Percentiles rank a stretch among this genome's conserved stretches.
phyloP scores from a whole-genome alignment of 2,329 filamentous ascomycete species.

The Colletotrichum somersetense region DNA sequence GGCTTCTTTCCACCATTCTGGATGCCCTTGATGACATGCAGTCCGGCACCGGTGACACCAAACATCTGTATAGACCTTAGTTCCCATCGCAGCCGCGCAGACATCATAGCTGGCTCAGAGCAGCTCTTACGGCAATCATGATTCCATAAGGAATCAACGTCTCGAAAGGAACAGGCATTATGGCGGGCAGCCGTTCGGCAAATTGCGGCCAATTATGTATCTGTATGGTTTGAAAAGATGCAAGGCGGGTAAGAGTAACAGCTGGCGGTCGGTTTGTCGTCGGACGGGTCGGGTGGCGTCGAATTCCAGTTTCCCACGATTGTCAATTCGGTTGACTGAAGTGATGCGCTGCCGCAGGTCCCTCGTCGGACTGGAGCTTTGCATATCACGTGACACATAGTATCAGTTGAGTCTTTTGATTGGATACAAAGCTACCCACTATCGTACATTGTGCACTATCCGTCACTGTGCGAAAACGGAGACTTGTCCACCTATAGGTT shows the following conservation, averaged over 20 bases:
- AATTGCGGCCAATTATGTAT: slow-evolving; percentile 40
- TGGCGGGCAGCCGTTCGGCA: slow-evolving; percentile 45
- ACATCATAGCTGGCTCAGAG: slow-evolving; percentile 45
- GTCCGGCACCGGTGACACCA: slow-evolving; percentile 68
- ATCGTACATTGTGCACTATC: not conserved
- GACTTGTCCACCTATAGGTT: not conserved
- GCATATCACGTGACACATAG: not conserved
- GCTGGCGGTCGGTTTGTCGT: slow-evolving; percentile 1
- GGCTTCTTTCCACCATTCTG: slow-evolving; percentile 72
- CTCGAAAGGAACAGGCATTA: slow-evolving; percentile 75
- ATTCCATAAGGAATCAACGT: slow-evolving; percentile 74
- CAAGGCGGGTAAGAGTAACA: slow-evolving; percentile 12
- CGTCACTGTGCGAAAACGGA: not conserved
- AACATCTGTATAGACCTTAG: slow-evolving; percentile 68
- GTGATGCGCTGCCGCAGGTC: slow-evolving; percentile 1
- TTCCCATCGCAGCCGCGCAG: slow-evolving; percentile 30
- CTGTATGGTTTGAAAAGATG: not conserved
- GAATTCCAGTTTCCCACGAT: slow-evolving; percentile 8
- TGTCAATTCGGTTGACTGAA: not conserved
- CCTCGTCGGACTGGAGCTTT: not conserved
- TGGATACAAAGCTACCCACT: not conserved
- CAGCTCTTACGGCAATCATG: slow-evolving; percentile 65
- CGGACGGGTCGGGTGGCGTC: not conserved
- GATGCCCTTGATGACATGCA: slow-evolving; percentile 68
- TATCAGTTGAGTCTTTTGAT: not conserved